Evolutionary conservation across 345 rosid species (phyloP), one percentile per base, ranked within the genome.

Genomic region (Eucalyptus brandiana): DNA sequence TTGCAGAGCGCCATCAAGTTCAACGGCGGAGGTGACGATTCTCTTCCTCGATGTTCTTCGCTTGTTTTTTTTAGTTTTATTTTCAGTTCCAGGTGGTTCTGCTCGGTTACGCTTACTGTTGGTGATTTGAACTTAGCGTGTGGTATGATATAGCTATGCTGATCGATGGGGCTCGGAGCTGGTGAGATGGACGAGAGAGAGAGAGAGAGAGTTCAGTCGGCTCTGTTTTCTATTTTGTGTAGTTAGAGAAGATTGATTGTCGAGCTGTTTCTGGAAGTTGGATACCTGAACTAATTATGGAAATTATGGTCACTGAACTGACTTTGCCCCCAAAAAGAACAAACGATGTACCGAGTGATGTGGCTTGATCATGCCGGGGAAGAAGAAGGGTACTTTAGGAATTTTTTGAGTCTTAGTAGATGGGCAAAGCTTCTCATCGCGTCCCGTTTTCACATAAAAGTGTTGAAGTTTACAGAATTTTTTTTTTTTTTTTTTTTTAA

Each of bases 1-100:
- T 80, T 97, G 88, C 99, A 98, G 93, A 94, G 96, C 93, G 96
- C 98, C 89, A 93, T 98, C 96, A 98, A 97, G 91, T 98, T 98
- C 95, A 98, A 98, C 87, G 99, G 99, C 86, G 98, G 99, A 96
- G 99, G 99, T 95, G 45, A 19, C 50, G 30, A 24, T 47, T 89
- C 37, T 76, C 56, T 88, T 8, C 48, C 62, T 91, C 87, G 17
- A 18, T 7, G 8, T 49, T 45, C 51, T n/a, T 56, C 58, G 44
- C 7, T 81, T 42, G 47, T 9, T 69, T 69, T 28, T 26, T 34
- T 53, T 12, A 19, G 19, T 6, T 42, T 47, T 5, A 16, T 86
- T 12, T 65, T 30, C 34, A 18, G 40, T 28, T 40, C 54, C 26
- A 1, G 81, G 26, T 34, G 45, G 44, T 87, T 21, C 65, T 87